A percentile compares a stretch with the other conserved stretches of the same genome.
These are phyloP conservation scores for Corynascus novoguineensis DNA, from an alignment of 495 filamentous ascomycete species.

Conservation along the genomic window DNA sequence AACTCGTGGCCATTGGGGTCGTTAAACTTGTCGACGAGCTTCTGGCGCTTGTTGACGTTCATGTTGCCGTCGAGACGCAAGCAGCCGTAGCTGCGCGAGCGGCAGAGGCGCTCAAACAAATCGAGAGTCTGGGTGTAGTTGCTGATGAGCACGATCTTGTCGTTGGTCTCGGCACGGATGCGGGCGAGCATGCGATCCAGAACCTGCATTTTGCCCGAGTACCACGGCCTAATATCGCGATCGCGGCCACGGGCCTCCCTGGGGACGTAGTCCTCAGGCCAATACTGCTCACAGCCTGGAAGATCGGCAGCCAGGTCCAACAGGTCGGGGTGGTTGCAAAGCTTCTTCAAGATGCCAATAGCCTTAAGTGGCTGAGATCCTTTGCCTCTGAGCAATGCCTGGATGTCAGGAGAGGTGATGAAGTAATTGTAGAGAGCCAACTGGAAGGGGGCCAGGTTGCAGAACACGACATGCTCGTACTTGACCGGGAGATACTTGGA, in stretches of 20 bases:
- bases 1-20: conserved; percentile 87
- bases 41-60: conserved; percentile 94
- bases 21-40: conserved; percentile 98
- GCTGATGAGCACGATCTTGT: conserved; percentile 98
- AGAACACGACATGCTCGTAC: conserved; percentile 99
- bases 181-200: conserved; percentile 97
- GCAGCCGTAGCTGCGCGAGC: conserved; percentile 73
- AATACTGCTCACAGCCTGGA: conserved; percentile 75
- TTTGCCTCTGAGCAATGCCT: conserved; percentile 85
- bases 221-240: conserved; percentile 90
- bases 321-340: conserved; percentile 97
- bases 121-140: conserved; percentile 98
- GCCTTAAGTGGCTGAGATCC: conserved; percentile 95
- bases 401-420: conserved; percentile 91
- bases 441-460: conserved; percentile 90
- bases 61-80: conserved; percentile 93
- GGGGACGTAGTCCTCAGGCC: conserved; percentile 82
- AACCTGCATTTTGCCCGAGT: conserved; percentile 97
- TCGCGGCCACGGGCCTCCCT: conserved; percentile 85
- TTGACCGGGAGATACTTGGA: conserved; percentile 98
- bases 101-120: conserved; percentile 88
- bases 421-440: conserved; percentile 93
- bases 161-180: conserved; percentile 92
- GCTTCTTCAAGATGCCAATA: conserved; percentile 93
- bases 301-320: conserved; percentile 79